Conservation (phyloP, 164 flowering plant species). For the Tinospora cordifolia region DNA sequence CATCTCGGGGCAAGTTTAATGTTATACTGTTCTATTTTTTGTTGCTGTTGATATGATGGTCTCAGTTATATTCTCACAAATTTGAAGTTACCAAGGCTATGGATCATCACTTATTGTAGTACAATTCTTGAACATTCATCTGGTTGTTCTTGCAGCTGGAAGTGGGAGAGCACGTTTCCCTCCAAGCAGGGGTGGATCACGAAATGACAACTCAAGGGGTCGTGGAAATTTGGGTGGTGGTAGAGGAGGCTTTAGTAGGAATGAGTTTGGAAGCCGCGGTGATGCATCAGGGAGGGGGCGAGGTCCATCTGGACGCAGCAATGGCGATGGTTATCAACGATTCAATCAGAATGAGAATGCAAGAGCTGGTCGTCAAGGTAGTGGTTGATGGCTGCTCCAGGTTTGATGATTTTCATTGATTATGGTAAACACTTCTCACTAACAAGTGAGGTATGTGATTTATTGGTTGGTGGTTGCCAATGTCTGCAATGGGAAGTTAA, state of each 20-base stretch:
- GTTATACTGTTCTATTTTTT: neutral
- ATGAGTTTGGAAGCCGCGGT: slow-evolving; percentile 47
- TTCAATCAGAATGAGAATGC: slow-evolving; percentile 49
- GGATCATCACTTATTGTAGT: neutral
- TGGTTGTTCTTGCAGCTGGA: slow-evolving; percentile 34
- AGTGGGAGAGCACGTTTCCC: slow-evolving; percentile 50
- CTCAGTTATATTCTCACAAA: neutral
- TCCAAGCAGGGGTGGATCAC: slow-evolving; percentile 49
- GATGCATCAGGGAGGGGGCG: slow-evolving; percentile 49
- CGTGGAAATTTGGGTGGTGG: slow-evolving; percentile 50
- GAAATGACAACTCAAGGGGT: slow-evolving; percentile 53
- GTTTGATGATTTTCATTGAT: neutral
- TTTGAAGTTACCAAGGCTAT: neutral
- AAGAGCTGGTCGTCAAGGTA: slow-evolving; percentile 33
- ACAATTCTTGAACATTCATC: neutral
- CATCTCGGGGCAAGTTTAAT: slow-evolving; percentile 40
- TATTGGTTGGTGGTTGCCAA: neutral
- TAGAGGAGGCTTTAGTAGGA: slow-evolving; percentile 52
- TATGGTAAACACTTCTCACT: neutral
- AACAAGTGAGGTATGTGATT: neutral
- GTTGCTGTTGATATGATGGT: neutral
- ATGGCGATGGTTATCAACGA: slow-evolving; percentile 47
- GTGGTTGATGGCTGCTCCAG: neutral
- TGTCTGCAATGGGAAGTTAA: neutral
- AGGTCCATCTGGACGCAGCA: slow-evolving; percentile 33